phyloP scores from a whole-genome alignment of 768 basidiomycete genomes.

The Pleurotus tuoliensis region DNA sequence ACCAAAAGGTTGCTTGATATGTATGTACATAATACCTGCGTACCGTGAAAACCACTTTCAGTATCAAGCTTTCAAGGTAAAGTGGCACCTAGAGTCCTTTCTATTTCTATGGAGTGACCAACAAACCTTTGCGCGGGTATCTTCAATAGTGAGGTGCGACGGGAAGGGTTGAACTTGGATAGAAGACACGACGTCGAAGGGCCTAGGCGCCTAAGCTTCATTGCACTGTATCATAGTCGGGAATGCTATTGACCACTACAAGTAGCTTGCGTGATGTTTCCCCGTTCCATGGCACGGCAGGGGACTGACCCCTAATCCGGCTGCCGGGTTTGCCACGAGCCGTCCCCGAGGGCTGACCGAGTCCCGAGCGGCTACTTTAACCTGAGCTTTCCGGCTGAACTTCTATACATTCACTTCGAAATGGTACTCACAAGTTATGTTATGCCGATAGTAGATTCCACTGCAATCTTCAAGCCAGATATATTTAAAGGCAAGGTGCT shows the following conservation, averaged over 20 bases:
- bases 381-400: not conserved
- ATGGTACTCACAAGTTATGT: conserved; percentile 41
- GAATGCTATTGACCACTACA: too few species aligned
- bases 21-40: too few species aligned
- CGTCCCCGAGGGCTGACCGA: not conserved
- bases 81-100: not conserved
- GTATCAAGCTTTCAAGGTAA: not conserved
- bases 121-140: too few species aligned
- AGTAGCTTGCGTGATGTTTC: too few species aligned
- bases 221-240: too few species aligned
- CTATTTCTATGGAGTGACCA: too few species aligned
- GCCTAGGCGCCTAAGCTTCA: too few species aligned
- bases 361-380: not conserved
- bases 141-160: too few species aligned
- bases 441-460: conserved; percentile 49
- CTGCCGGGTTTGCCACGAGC: not conserved
- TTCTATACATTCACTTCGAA: not conserved
- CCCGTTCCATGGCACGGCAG: too few species aligned
- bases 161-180: too few species aligned
- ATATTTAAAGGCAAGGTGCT: conserved; percentile 90
- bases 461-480: conserved; percentile 66
- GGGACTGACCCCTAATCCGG: not conserved
- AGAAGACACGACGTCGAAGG: too few species aligned
- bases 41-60: too few species aligned
- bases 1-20: not conserved